A percentile compares a stretch with the other conserved stretches of the same genome.
phyloP scores from a whole-genome alignment of 352 stramenopile genomes.

The Phytophthora cactorum region DNA sequence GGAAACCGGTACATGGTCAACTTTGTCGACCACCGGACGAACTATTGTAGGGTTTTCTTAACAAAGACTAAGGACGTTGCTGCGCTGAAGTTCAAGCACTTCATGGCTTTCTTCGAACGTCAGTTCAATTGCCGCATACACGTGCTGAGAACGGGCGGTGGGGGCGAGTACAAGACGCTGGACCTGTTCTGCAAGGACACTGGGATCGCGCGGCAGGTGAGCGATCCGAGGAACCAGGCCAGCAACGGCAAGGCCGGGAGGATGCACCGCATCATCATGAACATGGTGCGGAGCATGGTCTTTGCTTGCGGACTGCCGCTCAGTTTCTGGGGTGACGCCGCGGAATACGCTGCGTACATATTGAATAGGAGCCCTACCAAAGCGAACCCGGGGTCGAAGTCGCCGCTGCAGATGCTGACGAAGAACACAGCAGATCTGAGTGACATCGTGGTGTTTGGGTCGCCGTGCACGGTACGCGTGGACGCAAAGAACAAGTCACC shows the following conservation, averaged over 20 bases:
- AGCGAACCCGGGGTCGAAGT: conserved; percentile 13
- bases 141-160: background rate
- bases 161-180: background rate
- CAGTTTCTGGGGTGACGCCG: conserved; percentile 33
- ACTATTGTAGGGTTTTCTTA: conserved; percentile 1
- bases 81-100: conserved; percentile 7
- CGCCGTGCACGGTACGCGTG: background rate
- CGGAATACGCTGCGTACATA: conserved; percentile 31
- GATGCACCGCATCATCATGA: conserved; percentile 41
- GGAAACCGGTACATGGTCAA: conserved; percentile 7
- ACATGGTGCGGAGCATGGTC: conserved; percentile 38
- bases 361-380: conserved; percentile 34
- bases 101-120: background rate
- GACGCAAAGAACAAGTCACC: background rate
- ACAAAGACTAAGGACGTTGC: conserved; percentile 4
- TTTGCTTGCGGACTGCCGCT: conserved; percentile 32
- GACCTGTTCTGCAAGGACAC: background rate
- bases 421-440: background rate
- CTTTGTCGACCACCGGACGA: conserved; percentile 4
- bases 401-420: conserved; percentile 17
- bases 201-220: background rate
- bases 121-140: background rate
- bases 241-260: conserved; percentile 37
- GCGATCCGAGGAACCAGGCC: background rate
- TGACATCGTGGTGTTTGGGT: conserved; percentile 6